These are phyloP conservation scores for Didymella exigua DNA, from an alignment of 2,329 filamentous ascomycete genomes.

Conservation along the genomic window DNA sequence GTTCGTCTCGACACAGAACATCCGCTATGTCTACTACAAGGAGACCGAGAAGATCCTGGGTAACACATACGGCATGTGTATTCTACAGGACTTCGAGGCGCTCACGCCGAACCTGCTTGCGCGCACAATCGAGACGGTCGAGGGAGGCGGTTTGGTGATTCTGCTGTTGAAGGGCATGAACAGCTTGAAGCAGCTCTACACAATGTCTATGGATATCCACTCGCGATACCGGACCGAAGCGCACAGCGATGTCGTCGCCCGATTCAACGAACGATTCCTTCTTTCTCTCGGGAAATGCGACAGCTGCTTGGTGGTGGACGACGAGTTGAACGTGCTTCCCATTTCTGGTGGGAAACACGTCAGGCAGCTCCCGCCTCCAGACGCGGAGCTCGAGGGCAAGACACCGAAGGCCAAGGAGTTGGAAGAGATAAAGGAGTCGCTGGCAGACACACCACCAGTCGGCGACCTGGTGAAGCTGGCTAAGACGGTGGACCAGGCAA, in stretches of 20 bases:
- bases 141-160: slow-evolving; percentile 90
- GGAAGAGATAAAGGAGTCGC: slow-evolving; percentile 82
- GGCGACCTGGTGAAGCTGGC: slow-evolving; percentile 84
- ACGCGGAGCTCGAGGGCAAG: slow-evolving; percentile 74
- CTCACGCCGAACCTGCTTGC: slow-evolving; percentile 96
- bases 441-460: slow-evolving; percentile 84
- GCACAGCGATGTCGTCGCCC: slow-evolving; percentile 89
- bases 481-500: slow-evolving; percentile 92
- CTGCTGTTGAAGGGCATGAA: slow-evolving; percentile 94
- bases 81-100: slow-evolving; percentile 96
- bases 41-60: slow-evolving; percentile 98
- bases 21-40: slow-evolving; percentile 99
- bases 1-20: slow-evolving; percentile 94
- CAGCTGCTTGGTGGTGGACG: slow-evolving; percentile 92
- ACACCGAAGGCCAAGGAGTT: slow-evolving; percentile 75
- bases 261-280: slow-evolving; percentile 98
- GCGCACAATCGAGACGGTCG: slow-evolving; percentile 94
- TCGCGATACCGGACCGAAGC: slow-evolving; percentile 95
- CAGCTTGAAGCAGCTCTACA: slow-evolving; percentile 96
- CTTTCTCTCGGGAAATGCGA: slow-evolving; percentile 94
- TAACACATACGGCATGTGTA: slow-evolving; percentile 98
- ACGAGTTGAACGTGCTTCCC: slow-evolving; percentile 95
- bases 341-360: slow-evolving; percentile 96
- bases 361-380: slow-evolving; percentile 76
- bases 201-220: slow-evolving; percentile 96